Conservation (phyloP, 495 filamentous ascomycete species). For the Baudoinia panamericana region DNA sequence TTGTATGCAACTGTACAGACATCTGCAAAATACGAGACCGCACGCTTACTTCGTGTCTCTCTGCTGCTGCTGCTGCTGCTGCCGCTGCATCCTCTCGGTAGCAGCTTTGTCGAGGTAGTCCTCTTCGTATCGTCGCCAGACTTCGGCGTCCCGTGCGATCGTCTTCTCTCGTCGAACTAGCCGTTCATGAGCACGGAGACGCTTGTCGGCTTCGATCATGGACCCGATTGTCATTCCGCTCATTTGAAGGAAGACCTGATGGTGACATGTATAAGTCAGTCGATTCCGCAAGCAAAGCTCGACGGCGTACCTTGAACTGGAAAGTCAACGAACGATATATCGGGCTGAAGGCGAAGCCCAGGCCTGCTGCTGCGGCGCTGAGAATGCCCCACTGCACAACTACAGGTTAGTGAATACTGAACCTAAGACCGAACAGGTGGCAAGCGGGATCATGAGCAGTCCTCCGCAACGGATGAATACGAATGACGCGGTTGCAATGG, state of each 20-base stretch:
- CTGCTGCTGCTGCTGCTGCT: not conserved
- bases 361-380: slow-evolving; percentile 41
- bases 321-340: slow-evolving; percentile 71
- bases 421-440: slow-evolving; percentile 5
- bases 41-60: not conserved
- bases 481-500: no score
- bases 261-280: no score
- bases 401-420: not conserved
- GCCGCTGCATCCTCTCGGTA: not conserved
- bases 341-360: slow-evolving; percentile 49
- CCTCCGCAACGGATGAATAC: no score
- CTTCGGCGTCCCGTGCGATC: slow-evolving; percentile 45
- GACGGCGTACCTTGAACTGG: slow-evolving; percentile 88
- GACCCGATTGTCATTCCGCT: slow-evolving; percentile 75
- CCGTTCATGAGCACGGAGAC: slow-evolving; percentile 56
- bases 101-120: slow-evolving; percentile 9
- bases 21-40: not conserved
- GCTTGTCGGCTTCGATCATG: slow-evolving; percentile 69
- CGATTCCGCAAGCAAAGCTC: no score
- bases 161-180: slow-evolving; percentile 50
- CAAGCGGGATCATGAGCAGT: no score
- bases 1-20: not conserved
- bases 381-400: slow-evolving; percentile 45
- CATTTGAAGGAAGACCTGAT: slow-evolving; percentile 56
- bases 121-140: slow-evolving; percentile 39